phyloP scores from a whole-genome alignment of 345 rosid genomes.

The Eucalyptus rudis region DNA sequence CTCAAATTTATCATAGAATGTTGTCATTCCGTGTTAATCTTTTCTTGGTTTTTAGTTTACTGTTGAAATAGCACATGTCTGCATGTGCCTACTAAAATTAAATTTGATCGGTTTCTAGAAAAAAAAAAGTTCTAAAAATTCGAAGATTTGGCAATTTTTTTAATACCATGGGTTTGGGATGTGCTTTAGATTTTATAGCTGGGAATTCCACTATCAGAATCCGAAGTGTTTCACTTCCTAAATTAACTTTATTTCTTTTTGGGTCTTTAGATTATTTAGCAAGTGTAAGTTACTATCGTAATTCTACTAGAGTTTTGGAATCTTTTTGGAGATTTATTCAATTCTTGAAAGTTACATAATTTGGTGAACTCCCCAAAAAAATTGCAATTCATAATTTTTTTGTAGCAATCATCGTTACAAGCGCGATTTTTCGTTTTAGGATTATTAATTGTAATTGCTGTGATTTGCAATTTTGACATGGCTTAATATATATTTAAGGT shows the following conservation, averaged over 20 bases:
- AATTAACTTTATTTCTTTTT: not conserved
- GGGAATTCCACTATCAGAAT: accelerated
- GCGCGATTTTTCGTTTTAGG: not conserved
- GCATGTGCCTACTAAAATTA: not conserved
- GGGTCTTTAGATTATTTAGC: not conserved
- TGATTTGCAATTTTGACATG: not conserved
- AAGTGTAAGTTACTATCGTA: accelerated
- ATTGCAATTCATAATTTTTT: not conserved
- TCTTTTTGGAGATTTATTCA: accelerated
- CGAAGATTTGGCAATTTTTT: accelerated
- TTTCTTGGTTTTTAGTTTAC: not conserved
- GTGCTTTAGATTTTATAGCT: not conserved
- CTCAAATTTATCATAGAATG: accelerated
- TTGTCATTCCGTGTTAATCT: not conserved
- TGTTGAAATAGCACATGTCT: not conserved
- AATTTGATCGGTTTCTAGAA: accelerated
- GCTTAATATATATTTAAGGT: not conserved
- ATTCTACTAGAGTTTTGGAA: not conserved
- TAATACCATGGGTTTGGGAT: not conserved
- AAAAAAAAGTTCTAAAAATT: not conserved
- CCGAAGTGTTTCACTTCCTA: not conserved
- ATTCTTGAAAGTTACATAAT: not conserved
- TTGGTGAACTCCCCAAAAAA: not conserved
- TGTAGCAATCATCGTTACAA: not conserved
- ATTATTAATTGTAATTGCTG: not conserved